Base-by-base conservation (phyloP, 192 early-diverging fungal genomes). In the Umbelopsis ramanniana region DNA sequence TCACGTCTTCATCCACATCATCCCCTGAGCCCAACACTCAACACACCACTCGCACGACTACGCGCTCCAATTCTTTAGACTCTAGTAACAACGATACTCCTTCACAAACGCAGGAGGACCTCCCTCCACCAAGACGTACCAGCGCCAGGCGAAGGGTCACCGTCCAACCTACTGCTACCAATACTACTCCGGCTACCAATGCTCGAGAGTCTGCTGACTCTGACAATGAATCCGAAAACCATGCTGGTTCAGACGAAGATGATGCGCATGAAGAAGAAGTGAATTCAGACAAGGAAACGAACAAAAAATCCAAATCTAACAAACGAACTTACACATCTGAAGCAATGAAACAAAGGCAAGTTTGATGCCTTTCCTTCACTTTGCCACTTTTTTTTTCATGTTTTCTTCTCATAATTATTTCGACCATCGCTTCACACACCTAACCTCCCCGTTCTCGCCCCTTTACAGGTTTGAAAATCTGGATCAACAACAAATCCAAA, bases 51-150 rank as follows among this genome's bases (percentile, higher is more conserved):
- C 57, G 57, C 26, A 63, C 57, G 7, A 63, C 57, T 6, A 63
- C 57, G 57, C 57, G 57, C 57, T 63, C 57, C 29, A 63, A 63
- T 63, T 63, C 57, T 63, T 63, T 63, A 63, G 57, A 63, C 57
- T 63, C 57, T 37, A 63, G 57, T 26, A 63, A 37, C 19, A 38
- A 63, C 57, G 57, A 63, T 63, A 37, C 57, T 37, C 57, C 57
- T 63, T 63, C 57, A 63, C 57, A 63, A 63, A 63, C 33, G 11
- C 57, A 63, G 29, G 57, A 63, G 15, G 57, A 63, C 14, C 15
- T 63, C 5, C 57, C 57, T 63, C 57, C 57, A 63, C 57, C 57
- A 63, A 63, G 57, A 63, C 57, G 57, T 17, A 63, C 57, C 17
- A 63, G 57, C 26, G 29, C 57, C 24, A 63, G 57, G n/a, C 57